Evolutionary conservation across 257 asterid species (phyloP).

Genomic region (Solanum pennellii): DNA sequence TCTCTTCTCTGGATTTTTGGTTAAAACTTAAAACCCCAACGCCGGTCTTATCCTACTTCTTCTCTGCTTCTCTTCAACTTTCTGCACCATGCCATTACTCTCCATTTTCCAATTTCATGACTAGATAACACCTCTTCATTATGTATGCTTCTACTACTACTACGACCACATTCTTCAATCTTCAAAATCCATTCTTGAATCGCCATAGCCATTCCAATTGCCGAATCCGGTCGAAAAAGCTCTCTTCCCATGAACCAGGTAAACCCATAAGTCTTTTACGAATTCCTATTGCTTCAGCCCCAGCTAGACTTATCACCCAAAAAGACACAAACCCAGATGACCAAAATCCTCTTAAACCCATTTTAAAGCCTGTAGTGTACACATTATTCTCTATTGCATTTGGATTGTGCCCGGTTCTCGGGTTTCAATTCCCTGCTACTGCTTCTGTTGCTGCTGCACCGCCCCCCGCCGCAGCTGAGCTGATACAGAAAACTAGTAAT

Average conservation of each 20-base stretch:
- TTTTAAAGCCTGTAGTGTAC: slow-evolving; percentile 16
- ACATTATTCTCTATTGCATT: slow-evolving; percentile 35
- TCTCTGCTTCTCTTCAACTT: neutral
- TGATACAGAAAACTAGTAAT: neutral
- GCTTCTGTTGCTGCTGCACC: slow-evolving; percentile 31
- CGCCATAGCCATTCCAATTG: neutral
- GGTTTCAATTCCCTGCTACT: slow-evolving; percentile 40
- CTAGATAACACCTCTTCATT: neutral
- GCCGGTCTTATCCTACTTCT: neutral
- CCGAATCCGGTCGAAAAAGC: neutral
- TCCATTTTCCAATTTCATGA: neutral
- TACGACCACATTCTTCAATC: neutral
- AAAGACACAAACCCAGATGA: slow-evolving; percentile 8
- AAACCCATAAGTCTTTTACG: neutral
- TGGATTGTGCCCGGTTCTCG: slow-evolving; percentile 41
- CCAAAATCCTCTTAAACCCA: slow-evolving; percentile 40
- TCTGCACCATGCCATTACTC: neutral
- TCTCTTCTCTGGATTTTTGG: neutral
- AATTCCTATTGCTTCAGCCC: neutral
- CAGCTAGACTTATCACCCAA: neutral
- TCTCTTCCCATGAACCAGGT: neutral
- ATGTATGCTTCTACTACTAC: neutral
- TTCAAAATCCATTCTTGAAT: neutral
- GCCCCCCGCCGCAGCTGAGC: slow-evolving; percentile 3
- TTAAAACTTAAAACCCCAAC: neutral